Evolutionary conservation across 805 yeast genomes (phyloP), one percentile per base, ranked within the genome.

Genomic region (Candida anglica): DNA sequence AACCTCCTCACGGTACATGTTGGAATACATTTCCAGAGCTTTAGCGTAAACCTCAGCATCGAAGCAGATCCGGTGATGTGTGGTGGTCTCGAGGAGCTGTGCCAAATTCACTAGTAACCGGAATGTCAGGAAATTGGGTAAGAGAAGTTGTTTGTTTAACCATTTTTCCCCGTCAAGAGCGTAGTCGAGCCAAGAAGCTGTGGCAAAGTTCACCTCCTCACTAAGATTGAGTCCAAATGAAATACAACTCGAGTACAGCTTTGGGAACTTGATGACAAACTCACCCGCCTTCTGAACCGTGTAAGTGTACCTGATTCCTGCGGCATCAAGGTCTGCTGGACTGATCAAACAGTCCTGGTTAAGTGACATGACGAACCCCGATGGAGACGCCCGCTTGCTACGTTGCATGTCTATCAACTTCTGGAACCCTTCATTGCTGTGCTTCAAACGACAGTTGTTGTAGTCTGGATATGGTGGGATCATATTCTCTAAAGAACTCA

Each of bases 201-300:
- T 66, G 1, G 84, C 82, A 60, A 81, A 72, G 35, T 70, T 68
- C 3, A 72, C 75, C 22, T 69, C 64, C 52, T 82, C 85, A 33
- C 73, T 69, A 5, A 80, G 52, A 27, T 69, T 68, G 32, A 76
- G 66, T 0, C 87, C 88, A 11, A 75, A 50, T 0, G 81, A 75
- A 3, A 79, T 48, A 4, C 52, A 57, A 10, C 77, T 52, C 1
- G 80, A 60, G 47, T 75, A 81, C 0, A 74, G 48, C 35, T 66
- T 64, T 0, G 89, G 87, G 42, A 59, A 77, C 36, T 71, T 77
- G 38, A 81, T 59, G 5, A 83, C 56, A 36, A 69, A 66, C 22
- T 82, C 84, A 1, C 86, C 85, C 0, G 81, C 77, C 24, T 62
- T 63, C 49, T 82, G 89, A n/a, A 66, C 50, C 0, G 73, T 57